Conservation (phyloP, 2,329 filamentous ascomycete genomes). For the Fusarium anguioides region DNA sequence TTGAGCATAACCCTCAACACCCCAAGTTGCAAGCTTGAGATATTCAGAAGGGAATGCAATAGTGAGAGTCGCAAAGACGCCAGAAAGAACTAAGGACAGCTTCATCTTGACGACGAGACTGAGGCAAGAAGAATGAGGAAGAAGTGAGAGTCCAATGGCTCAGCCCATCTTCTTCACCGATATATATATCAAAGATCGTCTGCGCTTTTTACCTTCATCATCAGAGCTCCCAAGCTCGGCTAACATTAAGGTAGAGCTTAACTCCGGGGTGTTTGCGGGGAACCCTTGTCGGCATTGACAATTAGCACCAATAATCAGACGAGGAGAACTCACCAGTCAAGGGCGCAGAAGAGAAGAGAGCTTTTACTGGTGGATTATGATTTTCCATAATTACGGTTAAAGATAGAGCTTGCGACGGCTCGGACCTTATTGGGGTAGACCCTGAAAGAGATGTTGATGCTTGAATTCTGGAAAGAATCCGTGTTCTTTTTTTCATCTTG, state of each 20-base stretch:
- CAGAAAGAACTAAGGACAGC: constrained; percentile 19
- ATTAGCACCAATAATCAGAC: constrained; percentile 38
- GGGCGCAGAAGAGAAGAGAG: accelerated
- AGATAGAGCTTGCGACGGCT: constrained; percentile 7
- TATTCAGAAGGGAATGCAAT: constrained; percentile 35
- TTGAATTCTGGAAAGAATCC: background rate
- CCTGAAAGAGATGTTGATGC: background rate
- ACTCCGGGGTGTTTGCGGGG: constrained; percentile 22
- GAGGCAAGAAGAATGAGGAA: background rate
- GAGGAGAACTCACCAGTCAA: background rate
- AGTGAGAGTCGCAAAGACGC: constrained; percentile 22
- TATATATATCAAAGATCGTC: constrained; percentile 7
- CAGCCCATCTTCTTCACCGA: too few relatives aligned
- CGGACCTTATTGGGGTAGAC: background rate
- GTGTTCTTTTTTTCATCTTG: too few relatives aligned
- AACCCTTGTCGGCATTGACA: constrained; percentile 25
- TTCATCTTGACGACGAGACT: constrained; percentile 25
- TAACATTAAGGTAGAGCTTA: background rate
- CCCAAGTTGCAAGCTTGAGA: constrained; percentile 39
- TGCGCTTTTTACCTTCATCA: background rate
- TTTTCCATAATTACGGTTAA: constrained; percentile 26
- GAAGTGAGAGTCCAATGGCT: background rate
- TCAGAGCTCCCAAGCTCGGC: constrained; percentile 12
- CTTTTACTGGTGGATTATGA: background rate
- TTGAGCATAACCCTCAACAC: constrained; percentile 45